A percentile compares a stretch with the other conserved stretches of the same genome.
Evolutionary conservation across 176 grass and related monocot genomes (phyloP).

Genomic region (Lolium perenne): DNA sequence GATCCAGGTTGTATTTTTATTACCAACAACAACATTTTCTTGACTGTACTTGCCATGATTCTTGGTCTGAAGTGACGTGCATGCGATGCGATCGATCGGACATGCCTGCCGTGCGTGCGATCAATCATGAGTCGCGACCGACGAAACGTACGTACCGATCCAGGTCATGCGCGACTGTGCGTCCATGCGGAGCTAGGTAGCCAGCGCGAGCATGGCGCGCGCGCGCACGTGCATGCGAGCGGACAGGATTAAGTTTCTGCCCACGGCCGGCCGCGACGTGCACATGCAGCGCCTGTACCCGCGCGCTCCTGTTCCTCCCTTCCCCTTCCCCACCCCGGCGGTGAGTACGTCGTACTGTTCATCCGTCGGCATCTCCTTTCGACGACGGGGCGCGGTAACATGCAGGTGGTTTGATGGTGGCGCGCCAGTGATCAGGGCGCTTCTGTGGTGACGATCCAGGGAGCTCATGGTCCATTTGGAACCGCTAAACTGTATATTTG

Average conservation of each 20-base stretch:
- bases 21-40: too few species aligned
- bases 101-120: background rate
- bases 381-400: background rate
- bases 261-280: conserved; percentile 25
- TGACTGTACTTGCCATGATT: background rate
- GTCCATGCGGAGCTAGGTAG: background rate
- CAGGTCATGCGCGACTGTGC: background rate
- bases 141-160: background rate
- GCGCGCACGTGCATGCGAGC: background rate
- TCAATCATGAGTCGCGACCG: background rate
- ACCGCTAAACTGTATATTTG: too few species aligned
- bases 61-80: background rate
- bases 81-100: conserved; percentile 10
- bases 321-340: background rate
- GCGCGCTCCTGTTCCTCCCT: too few species aligned
- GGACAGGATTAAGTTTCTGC: background rate
- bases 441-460: background rate
- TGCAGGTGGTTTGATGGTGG: background rate
- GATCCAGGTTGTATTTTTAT: background rate
- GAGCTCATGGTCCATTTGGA: too few species aligned
- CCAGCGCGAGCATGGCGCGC: background rate
- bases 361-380: background rate
- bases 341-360: background rate
- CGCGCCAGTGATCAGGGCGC: background rate
- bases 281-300: conserved; percentile 12